Evolutionary conservation across 176 grass and related monocot genomes (phyloP).

Genomic region (Alloteropsis semialata): DNA sequence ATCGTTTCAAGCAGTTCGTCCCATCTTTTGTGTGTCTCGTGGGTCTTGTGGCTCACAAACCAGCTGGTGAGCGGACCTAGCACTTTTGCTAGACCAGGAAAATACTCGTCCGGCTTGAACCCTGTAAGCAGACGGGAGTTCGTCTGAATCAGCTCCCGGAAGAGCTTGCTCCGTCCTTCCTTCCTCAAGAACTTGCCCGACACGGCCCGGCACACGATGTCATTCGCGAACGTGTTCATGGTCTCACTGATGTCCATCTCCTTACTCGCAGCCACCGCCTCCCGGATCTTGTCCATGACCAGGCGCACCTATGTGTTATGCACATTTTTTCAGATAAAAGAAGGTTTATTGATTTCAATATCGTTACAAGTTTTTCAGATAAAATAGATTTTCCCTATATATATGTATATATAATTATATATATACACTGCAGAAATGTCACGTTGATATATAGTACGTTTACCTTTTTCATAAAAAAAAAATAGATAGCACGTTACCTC

Average conservation of each 20-base stretch:
- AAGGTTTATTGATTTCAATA: no score
- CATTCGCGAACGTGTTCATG: slow-evolving; percentile 25
- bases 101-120: slow-evolving; percentile 28
- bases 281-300: background rate
- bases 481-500: no score
- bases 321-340: no score
- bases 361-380: no score
- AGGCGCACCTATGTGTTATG: background rate
- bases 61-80: background rate
- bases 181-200: slow-evolving; percentile 6
- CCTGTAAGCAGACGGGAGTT: background rate
- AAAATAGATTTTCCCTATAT: no score
- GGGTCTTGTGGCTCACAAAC: background rate
- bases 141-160: slow-evolving; percentile 8
- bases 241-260: slow-evolving; percentile 33
- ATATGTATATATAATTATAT: no score
- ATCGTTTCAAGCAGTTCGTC: slow-evolving; percentile 22
- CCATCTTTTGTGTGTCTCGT: background rate
- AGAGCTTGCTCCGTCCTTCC: slow-evolving; percentile 23
- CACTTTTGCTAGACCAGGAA: background rate
- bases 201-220: slow-evolving; percentile 13
- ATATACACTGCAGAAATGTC: background rate
- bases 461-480: no score
- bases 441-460: no score
- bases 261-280: background rate